Evolutionary conservation across 2,329 filamentous ascomycete genomes (phyloP).

Genomic region (Cryphonectria nitschkei): DNA sequence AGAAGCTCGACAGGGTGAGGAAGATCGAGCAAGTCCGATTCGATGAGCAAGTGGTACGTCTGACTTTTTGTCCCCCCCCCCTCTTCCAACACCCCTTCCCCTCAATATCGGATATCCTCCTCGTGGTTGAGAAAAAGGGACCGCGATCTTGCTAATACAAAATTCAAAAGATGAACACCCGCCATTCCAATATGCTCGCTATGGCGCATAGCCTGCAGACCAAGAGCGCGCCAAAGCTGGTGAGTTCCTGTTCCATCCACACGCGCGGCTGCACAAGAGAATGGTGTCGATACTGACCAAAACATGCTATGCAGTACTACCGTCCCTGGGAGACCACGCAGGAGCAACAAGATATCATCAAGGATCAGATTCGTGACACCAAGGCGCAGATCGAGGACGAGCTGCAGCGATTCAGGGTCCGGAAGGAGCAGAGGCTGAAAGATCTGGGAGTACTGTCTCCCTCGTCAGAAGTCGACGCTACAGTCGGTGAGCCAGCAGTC

Average conservation of each 20-base stretch:
- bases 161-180: slow-evolving; percentile 68
- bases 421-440: slow-evolving; percentile 47
- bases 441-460: slow-evolving; percentile 41
- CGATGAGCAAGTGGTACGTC: slow-evolving; percentile 75
- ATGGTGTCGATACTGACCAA: neutral
- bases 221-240: slow-evolving; percentile 70
- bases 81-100: too few relatives aligned
- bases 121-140: slow-evolving; percentile 26
- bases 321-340: slow-evolving; percentile 76
- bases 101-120: too few relatives aligned
- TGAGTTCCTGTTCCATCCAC: slow-evolving; percentile 51
- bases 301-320: slow-evolving; percentile 66
- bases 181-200: slow-evolving; percentile 72
- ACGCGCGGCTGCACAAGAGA: neutral
- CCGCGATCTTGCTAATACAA: slow-evolving; percentile 13
- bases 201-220: slow-evolving; percentile 77
- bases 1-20: slow-evolving; percentile 63
- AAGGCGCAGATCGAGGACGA: slow-evolving; percentile 69
- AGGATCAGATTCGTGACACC: slow-evolving; percentile 68
- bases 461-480: slow-evolving; percentile 39
- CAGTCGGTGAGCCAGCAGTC: slow-evolving; percentile 49
- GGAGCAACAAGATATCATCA: slow-evolving; percentile 72
- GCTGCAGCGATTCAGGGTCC: slow-evolving; percentile 61
- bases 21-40: slow-evolving; percentile 73
- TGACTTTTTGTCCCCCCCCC: neutral